Evolutionary conservation across 345 rosid species (phyloP).

Genomic region (Cochlearia excelsa): DNA sequence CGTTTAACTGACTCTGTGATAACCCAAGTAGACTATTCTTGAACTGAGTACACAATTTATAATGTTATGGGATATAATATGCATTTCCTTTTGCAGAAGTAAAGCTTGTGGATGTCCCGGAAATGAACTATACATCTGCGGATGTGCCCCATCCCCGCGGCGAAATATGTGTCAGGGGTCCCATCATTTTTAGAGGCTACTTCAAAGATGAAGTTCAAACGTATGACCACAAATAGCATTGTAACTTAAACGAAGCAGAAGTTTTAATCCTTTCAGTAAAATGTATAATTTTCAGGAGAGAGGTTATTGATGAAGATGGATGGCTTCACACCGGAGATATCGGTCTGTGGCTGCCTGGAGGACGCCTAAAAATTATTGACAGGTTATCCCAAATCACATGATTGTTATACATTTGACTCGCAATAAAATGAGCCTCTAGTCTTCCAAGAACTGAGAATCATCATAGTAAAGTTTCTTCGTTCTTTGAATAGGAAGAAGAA

Average conservation of each 20-base stretch:
- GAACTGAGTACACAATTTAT: constrained; percentile 9
- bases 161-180: constrained; percentile 97
- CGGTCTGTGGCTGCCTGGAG: constrained; percentile 86
- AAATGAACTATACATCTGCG: constrained; percentile 89
- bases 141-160: constrained; percentile 93
- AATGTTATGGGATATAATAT: constrained; percentile 4
- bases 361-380: constrained; percentile 93
- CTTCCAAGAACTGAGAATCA: constrained; percentile 1
- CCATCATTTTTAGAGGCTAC: constrained; percentile 76
- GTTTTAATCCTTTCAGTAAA: constrained; percentile 4
- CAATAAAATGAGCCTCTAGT: constrained; percentile 11
- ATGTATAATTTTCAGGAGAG: constrained; percentile 56
- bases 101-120: constrained; percentile 94
- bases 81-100: constrained; percentile 54
- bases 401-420: constrained; percentile 7
- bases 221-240: constrained; percentile 38
- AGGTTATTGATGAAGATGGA: constrained; percentile 83
- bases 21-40: constrained; percentile 2
- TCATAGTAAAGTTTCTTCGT: background rate
- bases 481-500: constrained; percentile 80
- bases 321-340: constrained; percentile 99
- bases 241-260: constrained; percentile 15
- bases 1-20: constrained; percentile 17
- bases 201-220: constrained; percentile 91
- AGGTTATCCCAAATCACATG: constrained; percentile 44